phyloP scores from a whole-genome alignment of 495 filamentous ascomycete species.

The Apiosordaria backusii region DNA sequence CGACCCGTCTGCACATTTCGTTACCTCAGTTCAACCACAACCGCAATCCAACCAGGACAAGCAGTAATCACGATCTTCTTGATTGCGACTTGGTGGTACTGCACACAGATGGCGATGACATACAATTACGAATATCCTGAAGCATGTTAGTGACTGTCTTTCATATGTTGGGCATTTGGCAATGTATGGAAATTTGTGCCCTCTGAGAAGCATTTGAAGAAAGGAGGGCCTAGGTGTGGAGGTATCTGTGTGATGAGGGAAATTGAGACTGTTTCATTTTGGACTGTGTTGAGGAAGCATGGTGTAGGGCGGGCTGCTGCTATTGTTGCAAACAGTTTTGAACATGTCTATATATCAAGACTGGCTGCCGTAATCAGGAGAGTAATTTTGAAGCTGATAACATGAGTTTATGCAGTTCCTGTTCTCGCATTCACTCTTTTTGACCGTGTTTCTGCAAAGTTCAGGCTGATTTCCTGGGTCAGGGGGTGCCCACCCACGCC shows the following conservation, averaged over 20 bases:
- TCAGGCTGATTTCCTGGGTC: background rate
- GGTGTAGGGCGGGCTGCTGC: background rate
- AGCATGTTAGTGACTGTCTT: conserved; percentile 9
- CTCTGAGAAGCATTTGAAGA: background rate
- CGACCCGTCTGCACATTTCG: conserved; percentile 19
- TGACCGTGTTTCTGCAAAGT: background rate
- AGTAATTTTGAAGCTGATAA: background rate
- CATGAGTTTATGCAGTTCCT: background rate
- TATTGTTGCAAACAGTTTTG: background rate
- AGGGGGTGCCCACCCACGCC: background rate
- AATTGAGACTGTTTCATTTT: background rate
- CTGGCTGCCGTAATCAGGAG: background rate
- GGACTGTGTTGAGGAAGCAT: background rate
- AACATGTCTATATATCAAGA: background rate
- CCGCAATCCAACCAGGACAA: background rate
- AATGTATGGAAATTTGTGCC: conserved; percentile 7
- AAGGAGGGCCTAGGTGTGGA: background rate
- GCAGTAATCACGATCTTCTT: background rate
- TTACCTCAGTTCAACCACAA: background rate
- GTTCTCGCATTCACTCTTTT: background rate
- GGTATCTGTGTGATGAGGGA: background rate
- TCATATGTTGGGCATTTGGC: conserved; percentile 9
- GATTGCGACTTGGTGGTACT: background rate
- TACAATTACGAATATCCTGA: background rate
- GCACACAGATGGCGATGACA: background rate